Evolutionary conservation across 208 protist species (phyloP).

Genomic region (Leishmania martiniquensis): DNA sequence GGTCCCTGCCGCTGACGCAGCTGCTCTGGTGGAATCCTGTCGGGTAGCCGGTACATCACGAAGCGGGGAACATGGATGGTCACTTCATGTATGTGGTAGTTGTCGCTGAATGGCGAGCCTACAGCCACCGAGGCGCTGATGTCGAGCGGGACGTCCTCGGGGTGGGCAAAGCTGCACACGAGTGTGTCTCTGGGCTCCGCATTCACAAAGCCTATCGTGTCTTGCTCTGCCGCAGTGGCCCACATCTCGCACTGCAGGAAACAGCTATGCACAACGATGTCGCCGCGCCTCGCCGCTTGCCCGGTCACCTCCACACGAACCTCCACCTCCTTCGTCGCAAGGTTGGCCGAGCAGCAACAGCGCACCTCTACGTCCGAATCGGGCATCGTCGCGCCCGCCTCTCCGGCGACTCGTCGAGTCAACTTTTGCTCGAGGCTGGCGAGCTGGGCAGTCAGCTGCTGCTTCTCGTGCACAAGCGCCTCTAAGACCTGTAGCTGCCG

Average conservation of each 20-base stretch:
- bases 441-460: conserved; percentile 81
- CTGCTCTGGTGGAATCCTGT: conserved; percentile 9
- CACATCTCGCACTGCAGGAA: conserved; percentile 65
- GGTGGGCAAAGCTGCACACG: conserved; percentile 56
- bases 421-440: conserved; percentile 70
- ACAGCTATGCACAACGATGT: conserved; percentile 73
- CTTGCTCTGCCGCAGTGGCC: conserved; percentile 24
- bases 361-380: conserved; percentile 53
- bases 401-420: conserved; percentile 29
- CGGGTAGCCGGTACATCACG: conserved; percentile 69
- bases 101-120: conserved; percentile 53
- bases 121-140: conserved; percentile 87
- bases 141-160: conserved; percentile 54
- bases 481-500: conserved; percentile 68
- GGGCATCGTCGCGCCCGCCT: conserved; percentile 68
- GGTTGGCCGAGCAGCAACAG: conserved; percentile 24
- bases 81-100: conserved; percentile 89
- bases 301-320: conserved; percentile 35
- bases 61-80: conserved; percentile 81
- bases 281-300: conserved; percentile 23
- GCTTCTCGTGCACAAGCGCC: conserved; percentile 65
- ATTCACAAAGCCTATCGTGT: conserved; percentile 17
- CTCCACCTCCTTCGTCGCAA: conserved; percentile 16
- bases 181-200: conserved; percentile 45
- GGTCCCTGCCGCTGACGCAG: conserved; percentile 1